Evolutionary conservation across 768 basidiomycete genomes (phyloP), one percentile per base, ranked within the genome.

Genomic region (Lyophyllum semitale): DNA sequence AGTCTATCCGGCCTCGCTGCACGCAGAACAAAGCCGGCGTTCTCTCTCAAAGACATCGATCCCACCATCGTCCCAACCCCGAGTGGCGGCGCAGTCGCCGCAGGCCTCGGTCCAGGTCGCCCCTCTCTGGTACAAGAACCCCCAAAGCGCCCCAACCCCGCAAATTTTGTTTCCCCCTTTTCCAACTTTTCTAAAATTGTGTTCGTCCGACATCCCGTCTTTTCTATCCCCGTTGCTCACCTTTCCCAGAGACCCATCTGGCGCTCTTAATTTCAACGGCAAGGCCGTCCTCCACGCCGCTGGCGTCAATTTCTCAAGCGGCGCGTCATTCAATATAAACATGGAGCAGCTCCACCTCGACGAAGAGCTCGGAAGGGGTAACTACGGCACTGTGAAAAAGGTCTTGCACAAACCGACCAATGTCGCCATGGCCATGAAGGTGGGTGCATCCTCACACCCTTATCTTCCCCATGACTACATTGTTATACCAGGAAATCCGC

Each of bases 341-440:
- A 96, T 96, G 96, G 83, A 84, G 54, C 89, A 98, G 68, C 83
- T 99, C 53, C 82, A 91, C 60, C 81, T 98, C 54, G 80, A 90
- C 56, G 95, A 98, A 65, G 97, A 98, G 71, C 83, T 98, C 49
- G 97, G 97, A 30, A 88, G 87, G 65, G 97, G 97, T 30, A 97
- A 97, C 70, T 98, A 98, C 65, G 97, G 97, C 40, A 96, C 95
- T 2, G 97, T 99, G 4, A 95, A 95, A 78, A 93, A 91, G 69
- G 96, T 98, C 1, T 76, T 93, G 32, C 96, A 98, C 68, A 91
- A 84, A 57, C 95, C 95, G 4, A 98, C 93, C 8, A 95, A 95
- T 51, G 93, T 98, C 42, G 83, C 83, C 55, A 98, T 99, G 95
- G 96, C 96, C 12, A 96, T 98, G 94, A 99, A 99, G 88, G 96